Evolutionary conservation across 306 rosid genomes (phyloP).

Genomic region (Dalbergia cochinchinensis): DNA sequence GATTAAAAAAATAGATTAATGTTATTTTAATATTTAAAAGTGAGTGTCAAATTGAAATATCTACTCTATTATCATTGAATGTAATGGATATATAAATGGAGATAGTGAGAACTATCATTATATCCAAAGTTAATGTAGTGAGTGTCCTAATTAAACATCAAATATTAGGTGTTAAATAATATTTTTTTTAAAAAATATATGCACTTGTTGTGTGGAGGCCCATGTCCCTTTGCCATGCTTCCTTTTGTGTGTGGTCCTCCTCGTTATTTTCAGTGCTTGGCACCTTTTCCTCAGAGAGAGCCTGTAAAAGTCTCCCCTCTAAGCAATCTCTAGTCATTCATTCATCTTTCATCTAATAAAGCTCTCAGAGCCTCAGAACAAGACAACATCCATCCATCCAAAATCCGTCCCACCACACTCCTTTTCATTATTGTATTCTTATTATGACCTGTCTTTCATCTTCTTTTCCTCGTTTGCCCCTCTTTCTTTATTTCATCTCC

Average conservation of each 20-base stretch:
- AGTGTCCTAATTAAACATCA: no score
- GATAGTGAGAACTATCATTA: no score
- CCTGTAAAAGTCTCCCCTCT: conserved; percentile 47
- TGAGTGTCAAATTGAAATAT: no score
- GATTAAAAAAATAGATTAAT: no score
- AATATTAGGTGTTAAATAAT: no score
- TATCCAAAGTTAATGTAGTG: no score
- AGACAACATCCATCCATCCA: conserved; percentile 63
- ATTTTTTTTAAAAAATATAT: no score
- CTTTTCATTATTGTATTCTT: conserved; percentile 59
- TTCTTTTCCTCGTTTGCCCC: conserved; percentile 41
- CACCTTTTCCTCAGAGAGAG: conserved; percentile 36
- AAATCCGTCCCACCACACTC: conserved; percentile 51
- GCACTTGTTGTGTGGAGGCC: conserved; percentile 34
- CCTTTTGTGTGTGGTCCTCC: conserved; percentile 33
- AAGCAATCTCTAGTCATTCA: conserved; percentile 49
- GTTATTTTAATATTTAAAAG: no score
- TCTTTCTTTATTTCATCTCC: conserved; percentile 4
- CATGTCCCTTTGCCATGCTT: conserved; percentile 46
- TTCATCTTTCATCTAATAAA: conserved; percentile 37
- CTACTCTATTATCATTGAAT: no score
- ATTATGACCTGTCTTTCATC: conserved; percentile 65
- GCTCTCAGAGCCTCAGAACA: conserved; percentile 44
- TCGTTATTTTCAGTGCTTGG: conserved; percentile 58
- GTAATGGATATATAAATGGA: no score